Evolutionary conservation across 2,329 filamentous ascomycete genomes (phyloP).

Genomic region (Zymoseptoria pseudotritici): DNA sequence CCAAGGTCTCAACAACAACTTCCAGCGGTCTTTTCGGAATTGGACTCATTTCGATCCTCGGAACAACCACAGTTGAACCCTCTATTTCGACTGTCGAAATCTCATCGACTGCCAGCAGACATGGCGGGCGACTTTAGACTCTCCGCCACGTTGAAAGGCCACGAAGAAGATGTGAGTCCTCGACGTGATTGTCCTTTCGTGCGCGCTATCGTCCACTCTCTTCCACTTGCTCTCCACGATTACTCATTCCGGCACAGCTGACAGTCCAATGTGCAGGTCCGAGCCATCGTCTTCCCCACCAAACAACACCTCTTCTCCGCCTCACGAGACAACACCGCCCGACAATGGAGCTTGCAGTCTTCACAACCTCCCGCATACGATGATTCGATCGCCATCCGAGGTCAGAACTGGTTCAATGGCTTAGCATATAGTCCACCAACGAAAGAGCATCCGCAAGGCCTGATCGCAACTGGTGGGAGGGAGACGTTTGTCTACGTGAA

Average conservation of each 20-base stretch:
- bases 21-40: not conserved
- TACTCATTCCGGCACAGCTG: conserved; percentile 6
- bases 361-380: conserved; percentile 65
- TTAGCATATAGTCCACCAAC: conserved; percentile 69
- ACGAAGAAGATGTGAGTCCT: conserved; percentile 79
- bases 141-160: conserved; percentile 79
- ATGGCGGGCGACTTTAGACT: conserved; percentile 81
- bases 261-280: conserved; percentile 55
- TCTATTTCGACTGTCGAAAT: not conserved
- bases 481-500: conserved; percentile 91
- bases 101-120: conserved; percentile 11
- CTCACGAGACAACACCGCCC: conserved; percentile 84
- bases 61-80: not conserved
- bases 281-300: conserved; percentile 71
- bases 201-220: not conserved
- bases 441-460: conserved; percentile 62
- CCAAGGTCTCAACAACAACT: not conserved
- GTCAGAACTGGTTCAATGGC: conserved; percentile 80
- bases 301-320: conserved; percentile 70
- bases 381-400: conserved; percentile 68
- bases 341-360: conserved; percentile 68
- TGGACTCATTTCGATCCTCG: not conserved
- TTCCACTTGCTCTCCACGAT: not conserved
- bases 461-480: conserved; percentile 80
- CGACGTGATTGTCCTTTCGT: not conserved